Evolutionary conservation across 441 rosid species (phyloP).

Genomic region (Melastoma candidum): DNA sequence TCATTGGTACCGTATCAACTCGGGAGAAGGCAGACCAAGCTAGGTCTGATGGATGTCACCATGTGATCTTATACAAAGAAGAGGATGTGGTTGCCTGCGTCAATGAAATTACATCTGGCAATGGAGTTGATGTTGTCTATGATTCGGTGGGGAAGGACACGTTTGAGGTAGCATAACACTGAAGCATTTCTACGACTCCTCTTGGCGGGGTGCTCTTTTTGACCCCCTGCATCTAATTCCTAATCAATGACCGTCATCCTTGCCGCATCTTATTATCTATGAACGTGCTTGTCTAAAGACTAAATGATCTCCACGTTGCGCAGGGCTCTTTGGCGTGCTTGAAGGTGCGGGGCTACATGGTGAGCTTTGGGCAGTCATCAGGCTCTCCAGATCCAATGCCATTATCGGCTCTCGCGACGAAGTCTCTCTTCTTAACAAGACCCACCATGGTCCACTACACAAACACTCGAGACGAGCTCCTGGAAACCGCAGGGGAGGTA

Average conservation of each 20-base stretch:
- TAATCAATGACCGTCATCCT: neutral
- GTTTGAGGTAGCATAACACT: constrained; percentile 39
- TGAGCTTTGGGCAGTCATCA: constrained; percentile 82
- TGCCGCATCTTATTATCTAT: neutral
- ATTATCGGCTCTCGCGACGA: constrained; percentile 54
- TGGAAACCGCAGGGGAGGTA: constrained; percentile 68
- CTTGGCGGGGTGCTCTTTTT: neutral
- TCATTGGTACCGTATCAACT: constrained; percentile 77
- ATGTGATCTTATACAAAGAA: constrained; percentile 57
- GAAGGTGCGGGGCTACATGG: constrained; percentile 72
- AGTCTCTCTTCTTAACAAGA: constrained; percentile 70
- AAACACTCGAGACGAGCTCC: constrained; percentile 57
- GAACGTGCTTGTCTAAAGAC: neutral
- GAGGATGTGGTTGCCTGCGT: constrained; percentile 73
- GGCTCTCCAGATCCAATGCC: constrained; percentile 73
- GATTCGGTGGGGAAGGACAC: constrained; percentile 94
- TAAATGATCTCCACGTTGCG: neutral
- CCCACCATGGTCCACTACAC: constrained; percentile 68
- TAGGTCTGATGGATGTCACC: constrained; percentile 83
- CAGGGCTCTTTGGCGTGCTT: constrained; percentile 86
- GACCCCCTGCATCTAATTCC: neutral
- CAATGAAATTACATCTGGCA: constrained; percentile 65
- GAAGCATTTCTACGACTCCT: neutral
- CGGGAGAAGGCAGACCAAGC: constrained; percentile 88
- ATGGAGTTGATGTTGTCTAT: constrained; percentile 78